phyloP scores from a whole-genome alignment of 352 stramenopile genomes.

The Peronosclerospora sorghi region DNA sequence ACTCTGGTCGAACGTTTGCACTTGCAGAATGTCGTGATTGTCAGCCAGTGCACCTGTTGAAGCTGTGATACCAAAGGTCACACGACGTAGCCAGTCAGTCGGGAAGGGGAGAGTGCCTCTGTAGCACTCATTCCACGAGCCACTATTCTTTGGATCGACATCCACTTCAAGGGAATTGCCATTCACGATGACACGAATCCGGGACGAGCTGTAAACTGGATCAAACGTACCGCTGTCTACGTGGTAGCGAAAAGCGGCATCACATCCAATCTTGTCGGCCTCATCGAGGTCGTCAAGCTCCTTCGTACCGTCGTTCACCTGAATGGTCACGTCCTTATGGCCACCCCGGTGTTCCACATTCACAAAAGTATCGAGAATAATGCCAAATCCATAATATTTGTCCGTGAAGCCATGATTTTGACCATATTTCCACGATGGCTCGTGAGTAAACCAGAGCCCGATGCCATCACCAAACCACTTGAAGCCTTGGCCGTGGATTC shows the following conservation, averaged over 20 bases:
- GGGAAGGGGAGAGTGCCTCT: conserved; percentile 50
- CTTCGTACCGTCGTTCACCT: conserved; percentile 72
- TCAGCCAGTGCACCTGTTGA: conserved; percentile 70
- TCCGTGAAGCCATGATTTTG: conserved; percentile 71
- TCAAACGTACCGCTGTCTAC: conserved; percentile 57
- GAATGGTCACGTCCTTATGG: conserved; percentile 73
- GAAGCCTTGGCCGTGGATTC: conserved; percentile 65
- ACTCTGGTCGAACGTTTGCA: conserved; percentile 49
- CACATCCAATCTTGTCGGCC: conserved; percentile 61
- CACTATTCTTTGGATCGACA: conserved; percentile 45
- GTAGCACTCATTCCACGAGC: conserved; percentile 57
- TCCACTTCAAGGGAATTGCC: conserved; percentile 43
- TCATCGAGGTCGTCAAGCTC: conserved; percentile 53
- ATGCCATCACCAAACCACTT: conserved; percentile 76
- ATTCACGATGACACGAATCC: conserved; percentile 51
- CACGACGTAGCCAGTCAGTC: conserved; percentile 49
- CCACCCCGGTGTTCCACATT: conserved; percentile 68
- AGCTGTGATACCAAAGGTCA: conserved; percentile 58
- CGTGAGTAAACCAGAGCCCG: conserved; percentile 62
- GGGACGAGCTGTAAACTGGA: conserved; percentile 57
- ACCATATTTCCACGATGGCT: conserved; percentile 35
- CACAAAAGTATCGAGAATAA: conserved; percentile 70
- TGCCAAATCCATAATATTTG: conserved; percentile 59
- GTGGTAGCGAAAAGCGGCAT: conserved; percentile 71
- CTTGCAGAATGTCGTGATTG: conserved; percentile 73